Conservation (phyloP, 2,329 filamentous ascomycete genomes). For the Neurospora sp. region DNA sequence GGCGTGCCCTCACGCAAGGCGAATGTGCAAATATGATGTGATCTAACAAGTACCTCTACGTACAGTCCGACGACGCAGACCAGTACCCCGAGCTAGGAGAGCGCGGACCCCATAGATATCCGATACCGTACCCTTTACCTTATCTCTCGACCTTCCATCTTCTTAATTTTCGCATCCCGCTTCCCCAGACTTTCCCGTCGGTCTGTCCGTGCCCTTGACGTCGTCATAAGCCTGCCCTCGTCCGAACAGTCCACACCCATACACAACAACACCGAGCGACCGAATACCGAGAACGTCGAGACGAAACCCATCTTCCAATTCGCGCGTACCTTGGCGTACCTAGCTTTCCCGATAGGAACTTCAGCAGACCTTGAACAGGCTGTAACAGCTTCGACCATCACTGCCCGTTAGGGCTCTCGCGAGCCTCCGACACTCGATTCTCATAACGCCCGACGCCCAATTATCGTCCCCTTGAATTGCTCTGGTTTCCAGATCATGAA, state of each 20-base stretch:
- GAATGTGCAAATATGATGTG: not conserved
- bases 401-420: not conserved
- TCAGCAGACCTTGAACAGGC: not conserved
- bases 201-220: not conserved
- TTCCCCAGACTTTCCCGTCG: not conserved
- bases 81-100: not conserved
- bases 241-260: not conserved
- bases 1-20: not conserved
- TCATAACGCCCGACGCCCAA: not conserved
- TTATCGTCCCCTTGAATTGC: not conserved
- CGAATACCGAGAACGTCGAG: not conserved
- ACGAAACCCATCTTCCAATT: not conserved
- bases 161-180: not conserved
- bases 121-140: not conserved
- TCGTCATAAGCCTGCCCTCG: not conserved
- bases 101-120: not conserved
- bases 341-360: not conserved
- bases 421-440: not conserved
- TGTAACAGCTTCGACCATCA: not conserved
- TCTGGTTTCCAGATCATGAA: not conserved
- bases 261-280: not conserved
- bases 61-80: not conserved
- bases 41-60: not conserved
- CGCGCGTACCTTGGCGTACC: not conserved
- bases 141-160: not conserved